A percentile compares a stretch with the other conserved stretches of the same genome.
Conservation (phyloP, 495 filamentous ascomycete species). For the Trichoderma reesei region DNA sequence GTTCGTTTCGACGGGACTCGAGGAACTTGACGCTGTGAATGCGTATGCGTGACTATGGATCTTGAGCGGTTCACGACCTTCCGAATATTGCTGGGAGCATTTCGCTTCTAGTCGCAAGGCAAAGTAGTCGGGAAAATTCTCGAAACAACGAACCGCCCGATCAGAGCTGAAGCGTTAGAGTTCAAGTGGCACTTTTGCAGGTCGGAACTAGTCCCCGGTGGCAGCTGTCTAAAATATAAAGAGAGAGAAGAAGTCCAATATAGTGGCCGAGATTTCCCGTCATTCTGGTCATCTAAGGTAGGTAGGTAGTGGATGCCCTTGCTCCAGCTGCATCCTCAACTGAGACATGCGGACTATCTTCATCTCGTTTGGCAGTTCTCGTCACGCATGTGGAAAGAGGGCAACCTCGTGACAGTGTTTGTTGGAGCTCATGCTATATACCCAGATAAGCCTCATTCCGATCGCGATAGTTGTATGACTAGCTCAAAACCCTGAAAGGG, state of each 20-base stretch:
- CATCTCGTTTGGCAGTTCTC: neutral
- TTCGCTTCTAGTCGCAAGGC: neutral
- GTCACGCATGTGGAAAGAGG: neutral
- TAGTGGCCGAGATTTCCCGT: neutral
- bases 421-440: neutral
- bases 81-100: no score
- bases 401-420: neutral
- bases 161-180: neutral
- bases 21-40: neutral
- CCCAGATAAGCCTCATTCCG: neutral
- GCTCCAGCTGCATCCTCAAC: neutral
- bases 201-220: neutral
- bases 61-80: no score
- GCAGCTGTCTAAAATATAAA: neutral
- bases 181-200: slow-evolving; percentile 4
- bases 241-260: neutral
- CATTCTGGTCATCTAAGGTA: neutral
- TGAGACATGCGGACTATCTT: neutral
- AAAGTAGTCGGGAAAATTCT: neutral
- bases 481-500: neutral
- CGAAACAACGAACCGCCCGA: neutral
- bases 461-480: neutral
- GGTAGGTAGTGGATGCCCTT: neutral
- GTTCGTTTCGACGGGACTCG: neutral
- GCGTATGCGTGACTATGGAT: no score